Evolutionary conservation across 441 rosid species (phyloP).

Genomic region (Erodium texanum): DNA sequence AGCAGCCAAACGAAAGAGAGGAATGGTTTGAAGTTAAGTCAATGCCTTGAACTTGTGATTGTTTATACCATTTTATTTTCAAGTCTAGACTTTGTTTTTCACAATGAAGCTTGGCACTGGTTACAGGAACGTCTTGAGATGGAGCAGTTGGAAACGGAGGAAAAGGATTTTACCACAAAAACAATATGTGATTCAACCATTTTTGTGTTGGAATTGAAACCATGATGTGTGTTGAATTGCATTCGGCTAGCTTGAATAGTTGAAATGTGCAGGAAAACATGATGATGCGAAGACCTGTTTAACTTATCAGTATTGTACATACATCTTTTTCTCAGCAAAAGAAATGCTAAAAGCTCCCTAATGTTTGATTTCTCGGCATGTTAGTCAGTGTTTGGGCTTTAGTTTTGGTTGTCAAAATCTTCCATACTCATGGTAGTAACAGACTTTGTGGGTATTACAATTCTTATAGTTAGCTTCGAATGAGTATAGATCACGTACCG

Average conservation of each 20-base stretch:
- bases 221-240: neutral
- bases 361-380: too few species aligned
- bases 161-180: neutral
- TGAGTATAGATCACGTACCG: too few species aligned
- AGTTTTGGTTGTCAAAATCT: too few species aligned
- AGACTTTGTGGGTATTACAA: too few species aligned
- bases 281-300: neutral
- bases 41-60: too few species aligned
- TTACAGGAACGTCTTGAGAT: neutral
- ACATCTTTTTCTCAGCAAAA: too few species aligned
- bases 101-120: neutral
- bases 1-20: conserved; percentile 29
- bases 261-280: neutral
- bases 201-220: neutral
- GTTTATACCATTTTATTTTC: neutral
- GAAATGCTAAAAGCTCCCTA: too few species aligned
- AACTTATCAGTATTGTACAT: neutral
- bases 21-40: conserved; percentile 12
- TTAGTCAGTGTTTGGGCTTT: too few species aligned
- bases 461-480: too few species aligned
- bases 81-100: neutral
- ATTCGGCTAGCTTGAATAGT: neutral
- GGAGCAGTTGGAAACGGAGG: conserved; percentile 12
- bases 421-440: too few species aligned
- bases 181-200: neutral